Evolutionary conservation across 116 monocot genomes (phyloP), one percentile per base, ranked within the genome.

Genomic region (Zostera marina): DNA sequence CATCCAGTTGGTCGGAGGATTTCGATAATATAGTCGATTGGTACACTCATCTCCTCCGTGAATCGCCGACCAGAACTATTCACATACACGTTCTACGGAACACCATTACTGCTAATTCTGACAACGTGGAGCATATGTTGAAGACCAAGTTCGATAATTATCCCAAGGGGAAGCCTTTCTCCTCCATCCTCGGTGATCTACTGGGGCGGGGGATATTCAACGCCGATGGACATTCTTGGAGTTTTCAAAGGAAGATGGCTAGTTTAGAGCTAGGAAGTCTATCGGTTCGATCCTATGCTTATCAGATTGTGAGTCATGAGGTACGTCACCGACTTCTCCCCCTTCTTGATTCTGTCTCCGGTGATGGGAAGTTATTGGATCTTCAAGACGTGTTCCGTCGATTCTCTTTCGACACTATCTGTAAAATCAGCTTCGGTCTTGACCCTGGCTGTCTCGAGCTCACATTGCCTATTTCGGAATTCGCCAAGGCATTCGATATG

Each of bases 201-300:
- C 81, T 90, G 21, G 90, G 90, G 38, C 13, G 47, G 8, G 90
- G 90, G 3, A 90, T 90, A 53, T 90, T 90, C 70, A 84, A 81
- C 66, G 84, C 63, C 54, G 90, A 90, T 47, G 85, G 90, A 12
- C 71, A 78, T 1, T 32, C 32, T 2, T 90, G 90, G 90, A 54
- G 14, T 3, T 90, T 85, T 59, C 90, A 90, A 71, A 52, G 90
- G 23, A 91, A 91, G 68, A 70, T 85, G 73, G 85, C 91, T 0
- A 73, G 74, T 48, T 60, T 85, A 17, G 91, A 91, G 70, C 74
- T 91, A n/a, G 77, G 75, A 8, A 72, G 68, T 66, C n/a, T 65
- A 26, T 77, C 79, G 16, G 91, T 85, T 39, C 72, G 82, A 8
- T 55, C 70, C 41, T 71, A 73, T 55, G 79, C 82, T 15, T 74